These are phyloP conservation scores for Pestalotiopsis sp. DNA, from an alignment of 2,329 filamentous ascomycete genomes.

Conservation along the genomic window DNA sequence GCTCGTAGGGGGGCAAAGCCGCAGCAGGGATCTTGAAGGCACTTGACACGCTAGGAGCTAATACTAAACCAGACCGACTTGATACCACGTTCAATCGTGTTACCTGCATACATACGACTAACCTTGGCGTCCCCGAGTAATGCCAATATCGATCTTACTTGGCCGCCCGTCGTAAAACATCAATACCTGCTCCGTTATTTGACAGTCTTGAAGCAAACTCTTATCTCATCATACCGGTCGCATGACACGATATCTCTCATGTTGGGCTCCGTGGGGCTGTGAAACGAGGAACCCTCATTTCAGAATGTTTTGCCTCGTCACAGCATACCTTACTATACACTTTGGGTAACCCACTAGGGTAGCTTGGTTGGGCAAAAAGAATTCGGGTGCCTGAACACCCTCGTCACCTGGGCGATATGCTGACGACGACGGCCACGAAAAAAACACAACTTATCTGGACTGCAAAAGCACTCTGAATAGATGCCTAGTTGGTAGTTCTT, in stretches of 20 bases:
- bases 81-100: not conserved
- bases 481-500: not conserved
- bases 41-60: not conserved
- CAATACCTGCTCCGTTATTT: not conserved
- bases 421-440: conserved; percentile 3
- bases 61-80: not conserved
- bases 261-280: not conserved
- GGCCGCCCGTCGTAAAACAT: not conserved
- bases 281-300: not conserved
- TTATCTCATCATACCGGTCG: no score
- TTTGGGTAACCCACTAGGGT: not conserved
- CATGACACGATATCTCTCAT: not conserved
- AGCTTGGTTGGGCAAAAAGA: conserved; percentile 4
- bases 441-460: not conserved
- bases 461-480: not conserved
- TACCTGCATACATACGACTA: not conserved
- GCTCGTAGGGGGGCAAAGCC: no score
- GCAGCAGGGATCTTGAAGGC: not conserved
- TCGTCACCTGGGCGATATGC: conserved; percentile 6
- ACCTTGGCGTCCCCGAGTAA: not conserved
- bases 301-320: not conserved
- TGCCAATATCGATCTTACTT: not conserved
- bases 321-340: not conserved
- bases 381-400: conserved; percentile 9
- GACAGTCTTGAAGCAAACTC: no score